Evolutionary conservation across 2,329 filamentous ascomycete species (phyloP), one percentile per base, ranked within the genome.

Genomic region (Rugonectria rugulosa): DNA sequence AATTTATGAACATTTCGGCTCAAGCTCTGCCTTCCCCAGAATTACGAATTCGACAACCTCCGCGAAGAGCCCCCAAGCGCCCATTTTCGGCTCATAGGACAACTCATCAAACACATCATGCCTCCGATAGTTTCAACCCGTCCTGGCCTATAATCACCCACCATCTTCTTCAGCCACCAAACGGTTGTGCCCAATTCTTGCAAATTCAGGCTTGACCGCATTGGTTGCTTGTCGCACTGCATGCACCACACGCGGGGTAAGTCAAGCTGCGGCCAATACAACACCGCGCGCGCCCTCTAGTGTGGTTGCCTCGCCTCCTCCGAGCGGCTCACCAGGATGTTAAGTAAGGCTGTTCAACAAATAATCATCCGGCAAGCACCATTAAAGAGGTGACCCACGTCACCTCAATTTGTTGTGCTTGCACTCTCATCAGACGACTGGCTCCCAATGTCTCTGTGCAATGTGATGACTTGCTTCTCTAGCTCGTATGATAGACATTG

Each of bases 81-180:
- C 56, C 48, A 48, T 60, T 61, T 34, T 51, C 36, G 56, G 53
- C 51, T 55, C 48, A 53, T 60, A 43, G 55, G 59, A 60, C 66
- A 68, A 67, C 66, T 58, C 66, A 68, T 68, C 64, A 67, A n/a
- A 54, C 60, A 56, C 64, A 63, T 59, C 56, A 67, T 57, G 58
- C 62, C 44, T 47, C 43, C 43, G 29, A 59, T 45, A 17, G 29
- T 37, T 31, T 26, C 48, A 50, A 38, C 56, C 56, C 53, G 46
- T 58, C 52, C 17, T 17, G 23, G 56, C 57, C 60, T 49, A 51
- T 60, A 40, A 53, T 62, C 31, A 46, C 53, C 42, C 53, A 45
- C 56, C 63, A 57, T 58, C 21, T 19, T 36, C 37, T 37, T 23
- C 36, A 31, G 8, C 17, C 40, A 12, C 36, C 12, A 56, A 49